Base-by-base conservation (phyloP, 148 eudicot species). In the Chenopodium berlandieri region DNA sequence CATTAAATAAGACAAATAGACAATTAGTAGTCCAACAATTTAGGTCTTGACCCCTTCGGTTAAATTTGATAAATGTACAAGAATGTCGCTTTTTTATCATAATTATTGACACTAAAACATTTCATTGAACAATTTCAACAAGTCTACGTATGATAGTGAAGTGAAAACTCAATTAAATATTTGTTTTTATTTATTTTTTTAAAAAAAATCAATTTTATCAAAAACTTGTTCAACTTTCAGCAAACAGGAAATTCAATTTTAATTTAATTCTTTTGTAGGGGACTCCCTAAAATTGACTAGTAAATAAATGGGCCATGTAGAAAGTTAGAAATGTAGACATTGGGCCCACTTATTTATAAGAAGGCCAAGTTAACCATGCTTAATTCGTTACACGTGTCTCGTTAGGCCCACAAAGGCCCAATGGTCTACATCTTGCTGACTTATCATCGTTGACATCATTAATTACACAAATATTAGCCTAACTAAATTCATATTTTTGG, bases 381-480 rank as follows among this genome's bases (percentile, higher is more conserved):
- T 27, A 31, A 46, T 9, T 19, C 62, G 9, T 25, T 17, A 47
- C 71, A 58, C 30, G 23, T 78, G 46, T 27, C 65, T 47, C 52
- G 17, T 50, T 8, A 78, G 75, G 81, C 81, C 75, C 81, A 78
- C 75, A 25, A 50, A 68, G 31, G 58, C 75, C 76, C 68, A 56
- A 54, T 54, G 31, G 52, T 71, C 31, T 69, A 69, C 75, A 71
- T 34, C 54, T n/a, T 58, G 75, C 82, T 79, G 54, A 20, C 37
- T 75, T 71, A 65, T 63, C 40, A 12, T 52, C 30, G 64, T 75
- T 75, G 40, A 75, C 77, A 75, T 52, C 20, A 48, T 50, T 69
- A 34, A 32, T 34, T 14, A 4, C 13, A 3, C 27, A 68, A 68
- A 56, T 2, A 11, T 4, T 23, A 66, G 70, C 22, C 62, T 27